Percentiles rank a stretch among this genome's conserved stretches.
phyloP scores from a whole-genome alignment of 1,284 basidiomycete species.

The Phellinidium pouzarii region DNA sequence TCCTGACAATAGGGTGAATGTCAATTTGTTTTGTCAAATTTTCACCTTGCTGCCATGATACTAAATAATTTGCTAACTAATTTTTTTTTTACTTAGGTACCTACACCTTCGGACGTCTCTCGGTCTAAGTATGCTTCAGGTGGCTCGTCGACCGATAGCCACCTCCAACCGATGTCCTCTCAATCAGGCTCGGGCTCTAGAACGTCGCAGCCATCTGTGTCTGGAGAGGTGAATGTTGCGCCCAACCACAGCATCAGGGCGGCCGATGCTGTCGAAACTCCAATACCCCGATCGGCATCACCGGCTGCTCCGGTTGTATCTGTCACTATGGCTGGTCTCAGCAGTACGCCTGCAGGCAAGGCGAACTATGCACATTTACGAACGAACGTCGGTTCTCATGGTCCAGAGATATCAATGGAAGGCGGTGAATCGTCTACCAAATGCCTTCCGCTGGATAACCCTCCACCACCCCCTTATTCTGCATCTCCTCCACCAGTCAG shows the following conservation, averaged over 20 bases:
- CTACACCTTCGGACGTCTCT: slow-evolving; percentile 1
- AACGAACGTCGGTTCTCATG: neutral
- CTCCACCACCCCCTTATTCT: slow-evolving; percentile 13
- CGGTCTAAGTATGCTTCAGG: slow-evolving; percentile 5
- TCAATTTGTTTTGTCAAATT: neutral
- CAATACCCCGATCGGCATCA: slow-evolving; percentile 9
- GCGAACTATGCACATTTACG: neutral
- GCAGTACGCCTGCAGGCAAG: neutral
- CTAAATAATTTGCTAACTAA: neutral
- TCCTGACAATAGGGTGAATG: slow-evolving; percentile 6
- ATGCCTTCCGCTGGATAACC: slow-evolving; percentile 5
- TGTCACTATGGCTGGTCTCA: slow-evolving; percentile 16
- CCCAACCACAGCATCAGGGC: neutral
- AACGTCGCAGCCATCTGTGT: neutral
- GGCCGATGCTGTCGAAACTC: neutral
- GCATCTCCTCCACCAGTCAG: slow-evolving; percentile 2
- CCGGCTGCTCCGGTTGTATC: slow-evolving; percentile 17
- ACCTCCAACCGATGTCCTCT: slow-evolving; percentile 2
- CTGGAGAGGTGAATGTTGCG: neutral
- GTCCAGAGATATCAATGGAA: neutral
- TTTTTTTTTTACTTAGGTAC: neutral
- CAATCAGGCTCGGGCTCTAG: slow-evolving; percentile 1
- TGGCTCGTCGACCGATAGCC: slow-evolving; percentile 11
- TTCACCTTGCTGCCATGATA: neutral
- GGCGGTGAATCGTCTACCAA: neutral